Evolutionary conservation across 805 yeast genomes (phyloP), one percentile per base, ranked within the genome.

Genomic region (Maudiozyma bulderi): DNA sequence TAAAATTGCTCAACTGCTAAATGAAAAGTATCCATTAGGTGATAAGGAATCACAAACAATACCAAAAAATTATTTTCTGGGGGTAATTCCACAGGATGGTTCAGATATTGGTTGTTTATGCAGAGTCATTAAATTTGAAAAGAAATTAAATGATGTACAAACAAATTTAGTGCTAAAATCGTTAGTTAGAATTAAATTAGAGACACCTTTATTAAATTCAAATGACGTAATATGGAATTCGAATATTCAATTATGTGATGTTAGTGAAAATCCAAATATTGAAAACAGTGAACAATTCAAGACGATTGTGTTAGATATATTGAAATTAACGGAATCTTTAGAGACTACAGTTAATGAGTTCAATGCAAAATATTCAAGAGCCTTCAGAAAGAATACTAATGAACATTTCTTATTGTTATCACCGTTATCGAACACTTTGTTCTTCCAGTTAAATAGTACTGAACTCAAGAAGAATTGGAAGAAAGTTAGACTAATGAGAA

Each of bases 351-450:
- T 47, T 5, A 64, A 59, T 10, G 48, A 60, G 8, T 76, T 79
- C 47, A 73, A 57, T 26, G 44, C 49, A 2, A 61, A 55, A 28
- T 69, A 71, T 54, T 57, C 66, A 39, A 50, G 56, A 2, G 43
- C 57, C 34, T 57, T 55, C n/a, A 59, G 59, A 35, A 53, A 54
- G 6, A 52, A 51, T 20, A 50, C 51, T 0, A 55, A 48, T 39
- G 58, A 55, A 13, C 57, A 65, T 37, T 64, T 81, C 11, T 59
- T 80, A 26, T 68, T 77, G 2, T 64, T 82, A 20, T 73, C 82
- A 9, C 89, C 89, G 0, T 62, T 82, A 47, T 78, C 85, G 0
- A 75, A 75, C 52, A 73, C 81, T 0, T 64, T 82, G n/a, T 75
- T 72, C 53, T 59, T 77, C 43, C 86, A 81, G 58, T 67, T 82